Percentiles rank a stretch among this genome's conserved stretches.
phyloP scores from a whole-genome alignment of 495 filamentous ascomycete species.

The Penicillium coprophilum region DNA sequence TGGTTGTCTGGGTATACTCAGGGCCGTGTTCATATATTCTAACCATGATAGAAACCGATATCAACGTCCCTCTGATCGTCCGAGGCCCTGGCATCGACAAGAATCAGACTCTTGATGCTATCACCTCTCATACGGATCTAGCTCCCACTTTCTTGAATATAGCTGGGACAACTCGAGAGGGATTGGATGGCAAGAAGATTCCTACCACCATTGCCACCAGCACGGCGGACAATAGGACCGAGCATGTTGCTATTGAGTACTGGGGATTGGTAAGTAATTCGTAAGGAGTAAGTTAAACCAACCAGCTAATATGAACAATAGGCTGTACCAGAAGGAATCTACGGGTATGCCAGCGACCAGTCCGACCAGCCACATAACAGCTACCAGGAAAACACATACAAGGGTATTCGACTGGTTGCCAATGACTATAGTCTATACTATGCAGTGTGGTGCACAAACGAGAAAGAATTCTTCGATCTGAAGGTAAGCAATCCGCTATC shows the following conservation, averaged over 20 bases:
- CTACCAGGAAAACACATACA: conserved; percentile 57
- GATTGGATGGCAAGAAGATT: conserved; percentile 55
- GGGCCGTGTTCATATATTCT: not conserved
- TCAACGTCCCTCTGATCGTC: conserved; percentile 62
- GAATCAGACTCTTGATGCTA: conserved; percentile 45
- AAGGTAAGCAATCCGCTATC: conserved; percentile 37
- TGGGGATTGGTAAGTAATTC: conserved; percentile 50
- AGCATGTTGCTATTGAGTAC: conserved; percentile 61
- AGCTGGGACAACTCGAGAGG: conserved; percentile 38
- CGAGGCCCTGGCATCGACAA: conserved; percentile 57
- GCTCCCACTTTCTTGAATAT: conserved; percentile 61
- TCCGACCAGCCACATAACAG: conserved; percentile 17
- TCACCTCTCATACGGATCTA: conserved; percentile 66
- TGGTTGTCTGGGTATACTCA: conserved; percentile 25
- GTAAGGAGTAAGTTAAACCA: not conserved
- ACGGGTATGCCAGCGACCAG: conserved; percentile 31
- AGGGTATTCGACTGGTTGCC: conserved; percentile 53
- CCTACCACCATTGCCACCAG: conserved; percentile 38
- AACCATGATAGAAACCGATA: conserved; percentile 55
- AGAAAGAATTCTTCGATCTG: conserved; percentile 58
- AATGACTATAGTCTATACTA: conserved; percentile 56
- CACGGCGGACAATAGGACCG: conserved; percentile 42
- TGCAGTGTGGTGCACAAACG: conserved; percentile 60
- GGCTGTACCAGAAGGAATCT: conserved; percentile 52
- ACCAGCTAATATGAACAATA: conserved; percentile 3